Evolutionary conservation across 352 stramenopile species (phyloP), one percentile per base, ranked within the genome.

Genomic region (Blastocystis sp.): DNA sequence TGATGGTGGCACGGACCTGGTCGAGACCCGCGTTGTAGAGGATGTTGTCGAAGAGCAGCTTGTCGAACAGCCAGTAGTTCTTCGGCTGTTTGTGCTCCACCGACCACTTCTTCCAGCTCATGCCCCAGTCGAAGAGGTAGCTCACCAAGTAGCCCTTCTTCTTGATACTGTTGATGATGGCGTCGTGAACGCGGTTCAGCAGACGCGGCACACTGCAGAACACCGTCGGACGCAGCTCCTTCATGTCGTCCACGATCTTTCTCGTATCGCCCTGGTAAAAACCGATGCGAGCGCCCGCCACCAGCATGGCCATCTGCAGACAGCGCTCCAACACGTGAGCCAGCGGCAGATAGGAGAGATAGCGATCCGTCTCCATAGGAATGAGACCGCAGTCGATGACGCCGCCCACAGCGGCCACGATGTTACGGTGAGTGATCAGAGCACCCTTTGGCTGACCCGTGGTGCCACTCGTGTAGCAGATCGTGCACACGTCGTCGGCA

Each of bases 361-460:
- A 54, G 9, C 81, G 48, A 46, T 87, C 84, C n/a, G 36, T 34
- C 16, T 87, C 63, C 9, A 65, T 51, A 3, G 87, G 44, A 14
- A 87, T 59, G 2, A 92, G 72, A 24, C 81, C 76, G 4, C 36
- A 27, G 18, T 34, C 4, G 7, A 54, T 51, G 11, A 65, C 42
- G 6, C 87, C 90, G 27, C 85, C 87, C 7, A 90, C 76, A 14
- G 88, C 84, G 4, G 90, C 89, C 73, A 92, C 85, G n/a, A 94
- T 87, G 86, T 92, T 93, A 78, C 89, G 92, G 88, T 98, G 95
- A 36, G 91, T 92, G 18, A 98, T 88, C 40, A 98, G 90, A 18
- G 94, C 95, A 11, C 94, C 95, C 89, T 97, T 97, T 40, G 95
- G 94, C 89, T 95, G 90, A n/a, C 95, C 94, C 36, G 94, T 98